Conservation (phyloP, 179 eudicot species). For the Patellifolia procumbens region DNA sequence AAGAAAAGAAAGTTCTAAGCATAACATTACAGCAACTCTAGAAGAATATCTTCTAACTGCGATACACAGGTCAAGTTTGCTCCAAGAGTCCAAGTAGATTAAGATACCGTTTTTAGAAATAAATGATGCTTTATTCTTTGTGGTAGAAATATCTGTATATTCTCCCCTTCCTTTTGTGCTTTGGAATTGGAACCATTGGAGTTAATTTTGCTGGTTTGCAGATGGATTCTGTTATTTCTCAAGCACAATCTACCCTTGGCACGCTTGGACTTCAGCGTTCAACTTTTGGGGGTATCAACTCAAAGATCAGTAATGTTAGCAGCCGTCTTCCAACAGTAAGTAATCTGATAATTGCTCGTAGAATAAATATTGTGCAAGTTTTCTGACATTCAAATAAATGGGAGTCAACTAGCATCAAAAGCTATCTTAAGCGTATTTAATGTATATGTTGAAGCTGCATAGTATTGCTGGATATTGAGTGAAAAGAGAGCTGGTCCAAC, state of each 20-base stretch:
- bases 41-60: not conserved
- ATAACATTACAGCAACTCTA: not conserved
- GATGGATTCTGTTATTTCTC: constrained; percentile 96
- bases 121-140: not conserved
- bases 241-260: constrained; percentile 88
- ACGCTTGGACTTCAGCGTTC: constrained; percentile 84
- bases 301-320: constrained; percentile 86
- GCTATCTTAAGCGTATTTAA: not conserved
- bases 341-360: constrained; percentile 1
- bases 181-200: not conserved
- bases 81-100: not conserved
- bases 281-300: constrained; percentile 92
- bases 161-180: constrained; percentile 3
- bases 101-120: not conserved
- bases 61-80: not conserved
- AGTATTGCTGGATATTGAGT: not conserved
- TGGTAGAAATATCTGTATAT: not conserved
- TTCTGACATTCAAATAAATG: not conserved
- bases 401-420: not conserved
- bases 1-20: not conserved
- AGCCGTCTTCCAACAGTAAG: constrained; percentile 97
- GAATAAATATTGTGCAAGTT: not conserved
- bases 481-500: not conserved
- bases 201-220: constrained; percentile 34
- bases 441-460: constrained; percentile 1